Evolutionary conservation across 371 early-diverging fungal genomes (phyloP), one percentile per base, ranked within the genome.

Genomic region (Syncephalis plumigaleata): DNA sequence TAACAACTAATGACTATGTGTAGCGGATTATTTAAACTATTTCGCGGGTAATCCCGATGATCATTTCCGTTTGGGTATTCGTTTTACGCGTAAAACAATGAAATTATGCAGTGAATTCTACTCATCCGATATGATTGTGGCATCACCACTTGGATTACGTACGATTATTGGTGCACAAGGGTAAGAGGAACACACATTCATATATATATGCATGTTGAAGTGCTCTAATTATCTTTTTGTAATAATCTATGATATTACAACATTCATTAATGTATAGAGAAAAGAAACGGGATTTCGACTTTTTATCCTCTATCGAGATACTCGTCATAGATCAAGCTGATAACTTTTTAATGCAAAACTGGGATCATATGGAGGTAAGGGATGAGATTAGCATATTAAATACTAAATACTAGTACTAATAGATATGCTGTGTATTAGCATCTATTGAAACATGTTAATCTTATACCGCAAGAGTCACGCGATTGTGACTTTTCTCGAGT

Each of bases 1-100:
- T 11, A 24, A 27, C 26, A 47, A 21, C 11, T 24, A 9, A 21
- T 26, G 8, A 20, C 8, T 42, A 27, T 31, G 9, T 27, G 1
- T 54, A 60, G 82, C 69, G 0, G 96, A 95, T 57, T 86, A 68
- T 55, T 60, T 75, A 48, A 66, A 66, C 26, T 87, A 80, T 8
- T 98, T 98, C 62, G 73, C 64, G 7, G 96, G 95, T 49, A 94
- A 95, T 61, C 81, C 86, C 50, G 96, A 94, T 54, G 98, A 98
- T 62, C 81, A 79, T 49, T 98, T 98, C 65, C 73, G 89, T n/a
- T 62, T 95, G 42, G 93, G 93, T 7, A 70, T 98, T 58, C 83
- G 85, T 61, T 77, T 94, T 48, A 71, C 81, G 0, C 71, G 80
- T 42, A 90, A 83, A 59, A 67, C 87, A 2, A 68, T 91, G 57